Evolutionary conservation across 2,329 filamentous ascomycete genomes (phyloP), one percentile per base, ranked within the genome.

Genomic region (Lachnellula cervina): DNA sequence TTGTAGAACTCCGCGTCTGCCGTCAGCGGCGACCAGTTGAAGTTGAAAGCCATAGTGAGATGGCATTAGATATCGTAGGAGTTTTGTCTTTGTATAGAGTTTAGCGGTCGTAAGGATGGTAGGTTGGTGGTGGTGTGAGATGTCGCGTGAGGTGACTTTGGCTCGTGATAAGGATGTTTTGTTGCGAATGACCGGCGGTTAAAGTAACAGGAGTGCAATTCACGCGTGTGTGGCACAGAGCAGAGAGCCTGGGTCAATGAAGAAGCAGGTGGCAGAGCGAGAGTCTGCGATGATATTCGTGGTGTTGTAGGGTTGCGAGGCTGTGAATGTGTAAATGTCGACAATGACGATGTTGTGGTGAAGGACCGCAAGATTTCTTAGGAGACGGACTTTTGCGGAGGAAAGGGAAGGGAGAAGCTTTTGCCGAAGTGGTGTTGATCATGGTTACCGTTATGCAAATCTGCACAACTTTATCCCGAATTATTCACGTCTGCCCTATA

Each of bases 1-100:
- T 88, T 84, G 75, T 93, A 93, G 74, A 94, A 94, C 66, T 86
- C 83, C 69, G 90, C 93, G 77, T 97, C 94, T 70, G 93, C 93
- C 76, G 95, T 94, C 64, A 99, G 82, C 70, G 94, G 94, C 82
- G 91, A 96, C 94, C 94, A 99, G 90, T 97, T 97, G 89, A 99
- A 99, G 80, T 97, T 97, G 88, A 99, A 99, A 66, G 94, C 94
- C 94, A 99, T 99, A 48, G 61, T 64, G 63, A 61, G 54, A 59
- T 61, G 46, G 57, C 68, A 70, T 69, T 63, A 66, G 65, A 61
- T 42, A 54, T 37, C 5, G 40, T 5, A 45, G 8, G 35, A 40
- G 54, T 17, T 17, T 37, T 19, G 21, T 38, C 8, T 23, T 44
- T 40, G 49, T 51, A 17, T 40, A 6, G 37, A 6, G 14, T n/a